phyloP scores from a whole-genome alignment of 1,284 basidiomycete genomes.

The Sutorius eximius region DNA sequence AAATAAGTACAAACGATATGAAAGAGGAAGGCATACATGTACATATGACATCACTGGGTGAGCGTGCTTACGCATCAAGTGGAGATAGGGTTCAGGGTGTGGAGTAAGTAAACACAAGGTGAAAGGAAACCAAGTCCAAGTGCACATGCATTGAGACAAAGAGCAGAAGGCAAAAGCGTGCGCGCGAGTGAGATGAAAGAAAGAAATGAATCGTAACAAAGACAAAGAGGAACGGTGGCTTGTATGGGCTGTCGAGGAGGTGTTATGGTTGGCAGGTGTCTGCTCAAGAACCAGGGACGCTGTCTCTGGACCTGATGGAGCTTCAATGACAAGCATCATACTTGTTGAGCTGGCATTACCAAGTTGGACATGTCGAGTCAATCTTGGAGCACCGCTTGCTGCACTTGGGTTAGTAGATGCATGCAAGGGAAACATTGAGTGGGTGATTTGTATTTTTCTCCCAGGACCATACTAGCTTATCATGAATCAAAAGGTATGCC shows the following conservation, averaged over 20 bases:
- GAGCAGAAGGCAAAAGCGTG: too few species aligned
- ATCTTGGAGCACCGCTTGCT: slow-evolving; percentile 70
- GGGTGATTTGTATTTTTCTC: slow-evolving; percentile 30
- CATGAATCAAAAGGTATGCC: slow-evolving; percentile 48
- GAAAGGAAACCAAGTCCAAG: too few species aligned
- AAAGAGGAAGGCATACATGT: too few species aligned
- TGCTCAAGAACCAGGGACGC: background rate
- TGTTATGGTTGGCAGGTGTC: slow-evolving; percentile 43
- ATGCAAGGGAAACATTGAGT: slow-evolving; percentile 60
- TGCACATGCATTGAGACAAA: too few species aligned
- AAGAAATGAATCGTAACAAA: too few species aligned
- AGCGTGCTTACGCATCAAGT: too few species aligned
- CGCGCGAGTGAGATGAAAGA: too few species aligned
- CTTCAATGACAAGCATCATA: slow-evolving; percentile 18
- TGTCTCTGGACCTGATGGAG: background rate
- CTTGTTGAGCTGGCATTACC: slow-evolving; percentile 60
- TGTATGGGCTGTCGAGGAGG: slow-evolving; percentile 61
- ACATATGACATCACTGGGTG: too few species aligned
- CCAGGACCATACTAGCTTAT: background rate
- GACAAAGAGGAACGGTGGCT: slow-evolving; percentile 60
- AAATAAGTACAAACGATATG: too few species aligned
- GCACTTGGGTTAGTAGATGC: slow-evolving; percentile 66
- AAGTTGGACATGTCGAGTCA: slow-evolving; percentile 55
- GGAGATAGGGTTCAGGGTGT: too few species aligned
- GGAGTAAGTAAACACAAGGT: too few species aligned